Evolutionary conservation across 768 basidiomycete species (phyloP).

Genomic region (Hygrocybe coccinea): DNA sequence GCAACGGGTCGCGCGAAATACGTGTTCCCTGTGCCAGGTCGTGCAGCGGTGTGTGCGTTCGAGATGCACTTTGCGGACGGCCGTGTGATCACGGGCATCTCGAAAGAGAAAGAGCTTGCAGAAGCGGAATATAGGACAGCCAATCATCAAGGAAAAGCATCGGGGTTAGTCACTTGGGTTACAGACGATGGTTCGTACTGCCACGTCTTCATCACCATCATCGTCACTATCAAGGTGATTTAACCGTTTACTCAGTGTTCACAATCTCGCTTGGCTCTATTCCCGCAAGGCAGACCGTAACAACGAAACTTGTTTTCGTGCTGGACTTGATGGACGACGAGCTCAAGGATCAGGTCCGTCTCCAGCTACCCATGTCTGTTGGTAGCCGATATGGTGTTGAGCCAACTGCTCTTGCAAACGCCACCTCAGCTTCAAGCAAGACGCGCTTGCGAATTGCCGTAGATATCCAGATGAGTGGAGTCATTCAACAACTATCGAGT

Average conservation of each 20-base stretch:
- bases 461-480: conserved; percentile 48
- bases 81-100: conserved; percentile 39
- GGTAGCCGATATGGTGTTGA: conserved; percentile 49
- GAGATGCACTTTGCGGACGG: conserved; percentile 44
- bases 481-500: conserved; percentile 37
- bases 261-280: conserved; percentile 55
- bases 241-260: conserved; percentile 38
- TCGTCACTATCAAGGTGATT: neutral
- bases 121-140: conserved; percentile 38
- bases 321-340: conserved; percentile 52
- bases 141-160: conserved; percentile 33
- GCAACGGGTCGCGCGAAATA: conserved; percentile 47
- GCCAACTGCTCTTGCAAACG: conserved; percentile 34
- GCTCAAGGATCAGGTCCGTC: conserved; percentile 42
- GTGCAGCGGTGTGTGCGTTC: conserved; percentile 53
- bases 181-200: conserved; percentile 46
- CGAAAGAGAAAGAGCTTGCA: conserved; percentile 46
- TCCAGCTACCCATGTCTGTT: conserved; percentile 50
- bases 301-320: conserved; percentile 44
- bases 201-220: neutral
- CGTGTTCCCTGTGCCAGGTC: conserved; percentile 54
- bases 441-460: conserved; percentile 39
- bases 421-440: conserved; percentile 23
- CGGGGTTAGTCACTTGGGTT: conserved; percentile 46
- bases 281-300: conserved; percentile 38